Percentiles rank a stretch among this genome's conserved stretches.
Conservation (phyloP, 257 asterid species). For the Handroanthus guayacan region DNA sequence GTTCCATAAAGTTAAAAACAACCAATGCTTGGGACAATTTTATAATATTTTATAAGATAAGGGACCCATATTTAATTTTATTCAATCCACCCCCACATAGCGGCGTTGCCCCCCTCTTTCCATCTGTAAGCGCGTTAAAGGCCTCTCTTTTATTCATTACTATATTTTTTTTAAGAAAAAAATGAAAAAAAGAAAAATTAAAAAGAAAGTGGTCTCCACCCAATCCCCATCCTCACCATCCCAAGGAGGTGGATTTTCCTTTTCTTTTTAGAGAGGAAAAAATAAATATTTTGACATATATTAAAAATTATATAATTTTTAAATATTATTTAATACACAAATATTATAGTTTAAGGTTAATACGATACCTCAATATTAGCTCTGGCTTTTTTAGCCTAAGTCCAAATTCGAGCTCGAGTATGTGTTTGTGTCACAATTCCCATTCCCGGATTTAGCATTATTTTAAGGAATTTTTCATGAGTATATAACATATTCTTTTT, state of each 20-base stretch:
- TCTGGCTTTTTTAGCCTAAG: no score
- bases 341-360: no score
- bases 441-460: no score
- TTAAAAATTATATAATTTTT: no score
- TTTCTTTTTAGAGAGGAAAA: no score
- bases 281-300: no score
- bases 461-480: no score
- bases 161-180: not conserved
- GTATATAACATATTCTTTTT: no score
- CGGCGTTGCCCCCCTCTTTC: slow-evolving; percentile 37
- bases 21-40: slow-evolving; percentile 40
- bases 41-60: slow-evolving; percentile 26
- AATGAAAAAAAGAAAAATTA: not conserved
- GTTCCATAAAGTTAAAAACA: slow-evolving; percentile 30
- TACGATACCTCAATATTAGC: no score
- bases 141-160: slow-evolving; percentile 1
- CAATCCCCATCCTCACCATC: slow-evolving; percentile 32
- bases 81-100: not conserved
- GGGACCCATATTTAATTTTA: slow-evolving; percentile 28
- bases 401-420: no score
- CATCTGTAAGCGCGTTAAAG: slow-evolving; percentile 46
- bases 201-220: slow-evolving; percentile 65
- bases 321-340: no score
- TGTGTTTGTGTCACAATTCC: no score
- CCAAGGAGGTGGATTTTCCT: not conserved